Evolutionary conservation across 768 basidiomycete species (phyloP).

Genomic region (Daedalea quercina): DNA sequence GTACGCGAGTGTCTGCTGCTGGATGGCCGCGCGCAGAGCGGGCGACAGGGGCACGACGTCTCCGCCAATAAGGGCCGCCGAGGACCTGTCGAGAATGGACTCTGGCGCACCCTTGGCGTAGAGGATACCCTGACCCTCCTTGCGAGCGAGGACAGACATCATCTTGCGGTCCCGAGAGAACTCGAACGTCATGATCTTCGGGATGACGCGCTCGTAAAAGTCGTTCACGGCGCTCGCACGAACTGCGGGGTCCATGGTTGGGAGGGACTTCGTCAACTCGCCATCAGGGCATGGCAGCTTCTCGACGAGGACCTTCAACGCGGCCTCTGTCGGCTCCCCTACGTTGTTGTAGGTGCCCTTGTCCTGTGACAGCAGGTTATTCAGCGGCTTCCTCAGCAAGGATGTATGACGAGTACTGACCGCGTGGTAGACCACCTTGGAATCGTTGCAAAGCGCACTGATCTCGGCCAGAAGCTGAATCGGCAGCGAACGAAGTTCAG

Average conservation of each 20-base stretch:
- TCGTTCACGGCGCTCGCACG: constrained; percentile 86
- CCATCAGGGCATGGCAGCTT: constrained; percentile 78
- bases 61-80: constrained; percentile 61
- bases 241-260: constrained; percentile 43
- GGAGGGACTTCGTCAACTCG: constrained; percentile 49
- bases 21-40: constrained; percentile 50
- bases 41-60: constrained; percentile 58
- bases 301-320: constrained; percentile 90
- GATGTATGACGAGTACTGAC: constrained; percentile 34
- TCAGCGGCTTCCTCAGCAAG: not conserved
- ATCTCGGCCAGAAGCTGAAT: constrained; percentile 88
- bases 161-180: constrained; percentile 98
- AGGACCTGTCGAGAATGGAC: constrained; percentile 86
- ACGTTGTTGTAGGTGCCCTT: constrained; percentile 74
- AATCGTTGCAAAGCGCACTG: constrained; percentile 89
- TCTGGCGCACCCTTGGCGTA: constrained; percentile 97
- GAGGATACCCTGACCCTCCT: constrained; percentile 64
- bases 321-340: constrained; percentile 97
- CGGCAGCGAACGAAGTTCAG: constrained; percentile 59
- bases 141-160: constrained; percentile 92
- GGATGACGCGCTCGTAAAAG: constrained; percentile 66
- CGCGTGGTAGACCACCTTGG: constrained; percentile 78
- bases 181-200: constrained; percentile 89
- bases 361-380: constrained; percentile 45
- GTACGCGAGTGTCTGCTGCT: constrained; percentile 63